Percentiles rank a stretch among this genome's conserved stretches.
phyloP scores from a whole-genome alignment of 2,329 filamentous ascomycete genomes.

The Fusarium tuaranense region DNA sequence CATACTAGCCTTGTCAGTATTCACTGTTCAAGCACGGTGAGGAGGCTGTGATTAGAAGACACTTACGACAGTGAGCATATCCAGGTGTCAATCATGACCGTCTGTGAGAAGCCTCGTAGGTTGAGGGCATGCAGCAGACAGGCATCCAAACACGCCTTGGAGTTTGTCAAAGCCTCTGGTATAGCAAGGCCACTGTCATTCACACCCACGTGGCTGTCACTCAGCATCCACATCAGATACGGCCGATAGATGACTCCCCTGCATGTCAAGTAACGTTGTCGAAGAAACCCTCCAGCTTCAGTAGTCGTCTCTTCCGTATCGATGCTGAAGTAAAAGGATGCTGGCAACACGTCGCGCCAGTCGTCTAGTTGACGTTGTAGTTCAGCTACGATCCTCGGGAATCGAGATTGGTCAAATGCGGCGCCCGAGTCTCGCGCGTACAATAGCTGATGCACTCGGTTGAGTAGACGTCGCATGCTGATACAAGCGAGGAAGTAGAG shows the following conservation, averaged over 20 bases:
- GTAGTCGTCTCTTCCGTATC: slow-evolving; percentile 46
- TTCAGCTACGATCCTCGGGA: slow-evolving; percentile 61
- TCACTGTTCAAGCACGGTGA: rapidly evolving
- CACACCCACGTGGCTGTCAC: slow-evolving; percentile 47
- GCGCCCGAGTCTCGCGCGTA: slow-evolving; percentile 60
- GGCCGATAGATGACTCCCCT: slow-evolving; percentile 65
- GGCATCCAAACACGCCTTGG: slow-evolving; percentile 59
- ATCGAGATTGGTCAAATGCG: slow-evolving; percentile 57
- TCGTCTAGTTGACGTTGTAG: slow-evolving; percentile 62
- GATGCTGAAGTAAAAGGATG: slow-evolving; percentile 56
- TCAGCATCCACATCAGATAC: slow-evolving; percentile 62
- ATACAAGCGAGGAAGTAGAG: slow-evolving; percentile 67
- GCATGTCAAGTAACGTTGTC: slow-evolving; percentile 64
- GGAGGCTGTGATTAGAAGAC: rapidly evolving
- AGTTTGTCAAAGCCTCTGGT: slow-evolving; percentile 54
- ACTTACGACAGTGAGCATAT: slow-evolving; percentile 65
- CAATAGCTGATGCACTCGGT: slow-evolving; percentile 61
- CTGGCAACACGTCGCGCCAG: slow-evolving; percentile 60
- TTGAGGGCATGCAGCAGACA: slow-evolving; percentile 63
- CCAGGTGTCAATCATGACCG: slow-evolving; percentile 65
- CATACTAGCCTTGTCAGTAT: slow-evolving; percentile 50
- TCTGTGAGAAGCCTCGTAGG: slow-evolving; percentile 60
- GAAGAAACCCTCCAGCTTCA: slow-evolving; percentile 60
- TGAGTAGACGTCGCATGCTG: slow-evolving; percentile 61
- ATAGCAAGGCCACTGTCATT: slow-evolving; percentile 41